Evolutionary conservation across 441 rosid genomes (phyloP).

Genomic region (Eutrema salsugineum): DNA sequence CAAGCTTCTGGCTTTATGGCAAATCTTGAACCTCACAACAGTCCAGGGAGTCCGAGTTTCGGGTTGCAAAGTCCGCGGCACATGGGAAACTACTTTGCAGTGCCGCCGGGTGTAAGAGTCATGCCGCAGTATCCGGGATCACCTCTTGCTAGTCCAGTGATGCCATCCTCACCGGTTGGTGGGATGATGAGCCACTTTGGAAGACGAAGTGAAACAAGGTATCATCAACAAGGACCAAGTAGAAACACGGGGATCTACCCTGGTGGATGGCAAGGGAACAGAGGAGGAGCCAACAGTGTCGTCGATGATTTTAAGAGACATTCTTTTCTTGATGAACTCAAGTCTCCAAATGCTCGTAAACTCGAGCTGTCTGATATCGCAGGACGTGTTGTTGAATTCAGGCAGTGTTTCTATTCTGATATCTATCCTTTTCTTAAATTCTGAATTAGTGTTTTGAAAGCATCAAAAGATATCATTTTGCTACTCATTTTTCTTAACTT

Average conservation of each 20-base stretch:
- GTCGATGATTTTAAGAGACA: constrained; percentile 54
- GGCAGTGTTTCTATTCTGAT: constrained; percentile 38
- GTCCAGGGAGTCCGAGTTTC: constrained; percentile 42
- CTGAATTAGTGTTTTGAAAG: neutral
- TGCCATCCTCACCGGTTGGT: constrained; percentile 62
- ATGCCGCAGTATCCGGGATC: constrained; percentile 54
- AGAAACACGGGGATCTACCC: constrained; percentile 54
- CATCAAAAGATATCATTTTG: constrained; percentile 6
- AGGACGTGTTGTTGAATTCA: constrained; percentile 75
- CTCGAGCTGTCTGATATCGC: constrained; percentile 64
- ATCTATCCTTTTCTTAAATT: constrained; percentile 9
- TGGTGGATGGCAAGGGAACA: constrained; percentile 68
- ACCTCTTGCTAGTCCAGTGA: constrained; percentile 55
- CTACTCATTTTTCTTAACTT: constrained; percentile 28
- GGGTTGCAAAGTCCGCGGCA: constrained; percentile 49
- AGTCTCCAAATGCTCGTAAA: constrained; percentile 60
- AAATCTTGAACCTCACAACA: constrained; percentile 45
- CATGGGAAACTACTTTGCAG: constrained; percentile 51
- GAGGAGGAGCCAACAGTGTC: constrained; percentile 45
- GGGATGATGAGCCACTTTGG: constrained; percentile 50
- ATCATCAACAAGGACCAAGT: constrained; percentile 44
- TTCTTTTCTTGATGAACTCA: constrained; percentile 74
- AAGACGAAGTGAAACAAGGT: constrained; percentile 49
- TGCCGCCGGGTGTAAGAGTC: constrained; percentile 50
- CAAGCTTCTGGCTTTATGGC: constrained; percentile 37